phyloP scores from a whole-genome alignment of 2,329 filamentous ascomycete genomes.

The Cladosporium sp. region DNA sequence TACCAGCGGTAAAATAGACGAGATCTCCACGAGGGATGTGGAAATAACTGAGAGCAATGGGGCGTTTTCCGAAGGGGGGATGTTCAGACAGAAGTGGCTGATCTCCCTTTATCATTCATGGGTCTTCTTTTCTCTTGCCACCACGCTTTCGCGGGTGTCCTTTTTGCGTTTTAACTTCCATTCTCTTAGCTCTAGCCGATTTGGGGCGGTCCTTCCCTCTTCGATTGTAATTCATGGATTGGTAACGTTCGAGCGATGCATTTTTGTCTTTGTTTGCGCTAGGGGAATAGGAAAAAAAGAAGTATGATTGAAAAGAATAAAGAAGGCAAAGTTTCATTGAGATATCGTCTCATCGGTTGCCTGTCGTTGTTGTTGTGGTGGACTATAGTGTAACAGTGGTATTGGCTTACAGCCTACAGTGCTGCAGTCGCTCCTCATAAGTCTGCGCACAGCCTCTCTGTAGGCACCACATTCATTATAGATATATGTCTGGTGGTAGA shows the following conservation, averaged over 20 bases:
- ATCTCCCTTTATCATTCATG: not conserved
- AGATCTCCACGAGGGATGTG: not conserved
- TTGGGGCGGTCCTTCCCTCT: not conserved
- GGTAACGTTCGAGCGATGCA: slow-evolving; percentile 13
- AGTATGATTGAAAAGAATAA: slow-evolving; percentile 88
- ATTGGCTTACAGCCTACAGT: too few species aligned
- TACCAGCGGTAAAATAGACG: not conserved
- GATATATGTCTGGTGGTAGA: too few species aligned
- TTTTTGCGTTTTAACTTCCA: not conserved
- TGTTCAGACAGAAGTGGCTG: not conserved
- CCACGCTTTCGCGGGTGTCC: not conserved
- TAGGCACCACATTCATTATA: too few species aligned
- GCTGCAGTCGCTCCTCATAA: too few species aligned
- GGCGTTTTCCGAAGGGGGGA: not conserved
- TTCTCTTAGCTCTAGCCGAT: slow-evolving; percentile 3
- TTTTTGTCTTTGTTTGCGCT: not conserved
- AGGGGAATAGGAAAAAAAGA: not conserved
- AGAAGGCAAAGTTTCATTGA: slow-evolving; percentile 70
- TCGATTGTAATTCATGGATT: slow-evolving; percentile 12
- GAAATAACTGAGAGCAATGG: not conserved
- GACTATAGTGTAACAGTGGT: too few species aligned
- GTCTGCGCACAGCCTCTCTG: too few species aligned
- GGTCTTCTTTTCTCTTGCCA: not conserved
- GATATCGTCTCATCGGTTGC: not conserved
- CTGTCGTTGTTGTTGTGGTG: slow-evolving; percentile 53